Base-by-base conservation (phyloP, 2,329 filamentous ascomycete genomes). In the Pyricularia pennisetigena region DNA sequence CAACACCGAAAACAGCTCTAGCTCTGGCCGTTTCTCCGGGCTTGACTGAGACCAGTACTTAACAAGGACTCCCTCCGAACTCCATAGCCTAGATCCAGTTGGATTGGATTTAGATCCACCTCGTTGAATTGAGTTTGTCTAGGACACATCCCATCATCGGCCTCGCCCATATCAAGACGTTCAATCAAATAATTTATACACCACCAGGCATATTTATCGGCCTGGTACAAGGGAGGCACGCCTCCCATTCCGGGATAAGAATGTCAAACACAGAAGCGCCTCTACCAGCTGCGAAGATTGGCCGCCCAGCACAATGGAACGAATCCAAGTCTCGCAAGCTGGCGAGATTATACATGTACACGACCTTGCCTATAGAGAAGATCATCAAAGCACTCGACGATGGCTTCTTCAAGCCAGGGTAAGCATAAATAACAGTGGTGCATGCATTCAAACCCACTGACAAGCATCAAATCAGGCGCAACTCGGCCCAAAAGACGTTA, bases 401-500 rank as follows among this genome's bases (percentile, higher is more conserved):
- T 49, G 79, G 79, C 35, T 76, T 79, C 41, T 82, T 79, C 74
- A 76, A 74, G 70, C 83, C 81, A 63, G 80, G 82, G 83, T 85
- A 76, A 68, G 80, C 74, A 54, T 23, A 63, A 28, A 16, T 14
- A 23, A 14, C 9, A 12, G 66, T 28, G 24, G 32, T 70, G 66
- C 68, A 70, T 71, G 61, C 67, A 63, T 65, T 68, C 26, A 20
- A 66, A 61, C 12, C 5, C 16, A 16, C 41, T 65, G 69, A 70
- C 68, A 71, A 62, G 16, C 24, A n/a, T 26, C n/a, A 61, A 24
- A 10, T 3, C 68, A 86, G 84, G 54, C 82, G 82, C 72, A 85
- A 87, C 71, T 86, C 85, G 30, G 85, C 83, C 41, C 85, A 85
- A 72, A 87, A 88, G 76, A 85, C 83, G 26, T 81, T 87, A 71